Conservation (phyloP, 345 rosid species). For the Heritiera fomes region DNA sequence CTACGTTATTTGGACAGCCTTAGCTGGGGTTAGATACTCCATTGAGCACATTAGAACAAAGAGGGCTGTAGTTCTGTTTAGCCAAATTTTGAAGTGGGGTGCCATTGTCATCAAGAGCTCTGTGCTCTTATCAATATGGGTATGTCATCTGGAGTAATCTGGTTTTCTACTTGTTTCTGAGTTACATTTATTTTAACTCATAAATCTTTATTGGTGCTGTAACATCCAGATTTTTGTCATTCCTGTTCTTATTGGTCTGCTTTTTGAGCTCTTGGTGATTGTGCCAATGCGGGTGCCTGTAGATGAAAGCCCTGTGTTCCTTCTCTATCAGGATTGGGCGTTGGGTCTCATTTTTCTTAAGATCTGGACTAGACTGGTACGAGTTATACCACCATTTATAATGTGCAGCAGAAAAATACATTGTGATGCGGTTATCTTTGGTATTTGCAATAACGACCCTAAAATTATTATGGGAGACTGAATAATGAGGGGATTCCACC, state of each 20-base stretch:
- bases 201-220: background rate
- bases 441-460: background rate
- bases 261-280: constrained; percentile 95
- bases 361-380: constrained; percentile 98
- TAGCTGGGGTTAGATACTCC: constrained; percentile 89
- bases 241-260: constrained; percentile 91
- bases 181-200: background rate
- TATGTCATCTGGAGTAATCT: constrained; percentile 31
- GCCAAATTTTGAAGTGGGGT: constrained; percentile 89
- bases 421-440: background rate
- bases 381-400: constrained; percentile 10
- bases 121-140: constrained; percentile 88
- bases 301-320: constrained; percentile 99
- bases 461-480: no score
- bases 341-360: constrained; percentile 93
- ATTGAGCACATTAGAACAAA: constrained; percentile 75
- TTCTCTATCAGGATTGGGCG: constrained; percentile 98
- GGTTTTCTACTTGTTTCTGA: background rate
- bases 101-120: constrained; percentile 83
- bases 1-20: constrained; percentile 85
- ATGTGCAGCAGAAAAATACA: background rate
- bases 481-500: background rate
- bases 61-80: constrained; percentile 66
- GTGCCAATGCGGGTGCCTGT: constrained; percentile 99
- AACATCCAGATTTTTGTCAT: constrained; percentile 77